phyloP scores from a whole-genome alignment of 176 grass and related monocot genomes.

The Canna indica region DNA sequence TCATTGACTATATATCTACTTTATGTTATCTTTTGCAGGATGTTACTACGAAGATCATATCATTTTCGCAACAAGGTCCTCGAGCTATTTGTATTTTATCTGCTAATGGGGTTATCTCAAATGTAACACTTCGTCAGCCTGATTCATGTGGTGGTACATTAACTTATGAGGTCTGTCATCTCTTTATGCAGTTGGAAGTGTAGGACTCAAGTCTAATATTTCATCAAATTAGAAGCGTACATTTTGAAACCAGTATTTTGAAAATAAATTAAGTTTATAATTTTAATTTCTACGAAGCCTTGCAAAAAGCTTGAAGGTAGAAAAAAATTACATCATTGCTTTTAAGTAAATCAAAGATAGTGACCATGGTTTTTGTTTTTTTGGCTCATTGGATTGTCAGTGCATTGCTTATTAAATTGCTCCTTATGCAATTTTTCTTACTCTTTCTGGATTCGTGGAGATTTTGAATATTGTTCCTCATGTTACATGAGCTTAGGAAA shows the following conservation, averaged over 20 bases:
- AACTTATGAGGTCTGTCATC: conserved; percentile 4
- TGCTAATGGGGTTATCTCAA: conserved; percentile 6
- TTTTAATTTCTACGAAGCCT: not conserved
- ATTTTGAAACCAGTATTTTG: not conserved
- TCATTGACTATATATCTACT: not conserved
- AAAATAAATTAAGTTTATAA: not conserved
- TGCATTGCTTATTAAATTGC: not conserved
- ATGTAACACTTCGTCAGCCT: conserved; percentile 4
- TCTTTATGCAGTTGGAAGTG: not conserved
- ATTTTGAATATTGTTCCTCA: not conserved
- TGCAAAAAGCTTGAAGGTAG: not conserved
- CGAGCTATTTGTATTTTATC: conserved; percentile 13
- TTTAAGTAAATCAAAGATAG: not conserved
- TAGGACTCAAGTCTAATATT: not conserved
- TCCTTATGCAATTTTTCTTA: not conserved
- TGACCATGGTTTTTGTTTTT: not conserved
- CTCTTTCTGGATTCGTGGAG: not conserved
- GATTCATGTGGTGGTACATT: conserved; percentile 13
- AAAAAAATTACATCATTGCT: not conserved
- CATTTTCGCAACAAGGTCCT: conserved; percentile 9
- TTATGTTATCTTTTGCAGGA: not conserved
- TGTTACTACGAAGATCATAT: conserved; percentile 16
- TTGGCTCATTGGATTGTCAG: not conserved
- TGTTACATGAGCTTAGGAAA: not conserved
- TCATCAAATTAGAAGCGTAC: not conserved